Conservation (phyloP, 176 grass and related monocot genomes). For the Oryza officinalis region DNA sequence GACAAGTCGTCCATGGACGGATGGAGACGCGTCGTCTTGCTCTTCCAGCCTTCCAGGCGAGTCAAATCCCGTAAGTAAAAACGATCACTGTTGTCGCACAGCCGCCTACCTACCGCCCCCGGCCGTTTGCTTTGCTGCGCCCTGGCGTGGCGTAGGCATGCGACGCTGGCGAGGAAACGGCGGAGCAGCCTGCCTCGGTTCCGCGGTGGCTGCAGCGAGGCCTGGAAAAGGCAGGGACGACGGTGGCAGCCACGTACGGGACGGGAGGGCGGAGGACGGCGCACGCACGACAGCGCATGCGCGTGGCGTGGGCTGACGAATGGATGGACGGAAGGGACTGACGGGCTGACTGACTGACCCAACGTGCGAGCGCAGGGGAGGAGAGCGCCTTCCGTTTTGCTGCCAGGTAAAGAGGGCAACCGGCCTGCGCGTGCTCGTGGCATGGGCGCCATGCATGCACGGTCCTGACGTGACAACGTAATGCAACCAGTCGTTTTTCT, state of each 20-base stretch:
- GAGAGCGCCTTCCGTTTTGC: not conserved
- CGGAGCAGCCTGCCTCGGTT: too few species aligned
- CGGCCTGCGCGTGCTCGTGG: not conserved
- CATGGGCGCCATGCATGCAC: slow-evolving; percentile 41
- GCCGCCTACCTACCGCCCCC: not conserved
- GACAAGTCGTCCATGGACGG: not conserved
- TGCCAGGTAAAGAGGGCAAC: not conserved
- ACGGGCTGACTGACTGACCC: not conserved
- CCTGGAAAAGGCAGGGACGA: not conserved
- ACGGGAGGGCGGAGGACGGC: not conserved
- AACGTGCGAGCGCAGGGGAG: slow-evolving; percentile 11
- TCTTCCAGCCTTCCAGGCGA: not conserved
- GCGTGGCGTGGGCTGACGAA: not conserved
- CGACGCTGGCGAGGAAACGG: too few species aligned
- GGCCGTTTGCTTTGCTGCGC: not conserved
- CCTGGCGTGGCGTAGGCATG: too few species aligned
- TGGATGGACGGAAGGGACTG: not conserved
- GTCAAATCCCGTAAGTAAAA: slow-evolving; percentile 8
- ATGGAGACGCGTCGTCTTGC: slow-evolving; percentile 14
- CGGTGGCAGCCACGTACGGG: not conserved
- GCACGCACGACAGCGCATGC: not conserved
- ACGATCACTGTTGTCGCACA: not conserved
- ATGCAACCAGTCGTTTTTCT: not conserved
- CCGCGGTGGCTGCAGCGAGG: not conserved
- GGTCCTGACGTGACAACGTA: not conserved